Evolutionary conservation across 1,284 basidiomycete genomes (phyloP).

Genomic region (Mycocalia duriaeana): DNA sequence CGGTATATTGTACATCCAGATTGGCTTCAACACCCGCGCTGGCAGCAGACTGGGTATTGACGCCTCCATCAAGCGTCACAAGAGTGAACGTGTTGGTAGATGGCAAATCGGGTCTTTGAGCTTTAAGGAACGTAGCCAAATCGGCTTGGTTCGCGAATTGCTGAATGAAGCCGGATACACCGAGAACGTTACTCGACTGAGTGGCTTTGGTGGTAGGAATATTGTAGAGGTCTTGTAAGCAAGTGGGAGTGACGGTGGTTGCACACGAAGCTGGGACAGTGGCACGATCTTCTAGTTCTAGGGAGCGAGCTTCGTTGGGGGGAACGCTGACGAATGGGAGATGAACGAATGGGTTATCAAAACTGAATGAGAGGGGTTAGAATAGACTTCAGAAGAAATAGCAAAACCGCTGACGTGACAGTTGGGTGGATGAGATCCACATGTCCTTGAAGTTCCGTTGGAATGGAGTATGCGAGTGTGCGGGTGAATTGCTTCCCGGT

Average conservation of each 20-base stretch:
- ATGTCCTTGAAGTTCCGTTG: slow-evolving; percentile 29
- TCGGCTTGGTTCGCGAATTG: slow-evolving; percentile 11
- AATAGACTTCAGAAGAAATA: not conserved
- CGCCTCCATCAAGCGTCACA: slow-evolving; percentile 18
- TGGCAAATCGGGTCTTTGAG: not conserved
- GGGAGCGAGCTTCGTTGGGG: not conserved
- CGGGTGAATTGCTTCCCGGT: slow-evolving; percentile 24
- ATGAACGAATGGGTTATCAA: slow-evolving; percentile 2
- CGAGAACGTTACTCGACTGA: slow-evolving; percentile 20
- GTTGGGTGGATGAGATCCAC: slow-evolving; percentile 39
- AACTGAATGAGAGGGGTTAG: not conserved
- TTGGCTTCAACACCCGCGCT: slow-evolving; percentile 14
- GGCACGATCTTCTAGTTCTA: not conserved
- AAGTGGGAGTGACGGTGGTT: slow-evolving; percentile 19
- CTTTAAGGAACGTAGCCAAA: slow-evolving; percentile 1
- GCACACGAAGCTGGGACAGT: slow-evolving; percentile 16
- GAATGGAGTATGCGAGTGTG: slow-evolving; percentile 39
- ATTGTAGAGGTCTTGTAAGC: slow-evolving; percentile 24
- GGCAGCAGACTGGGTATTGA: slow-evolving; percentile 16
- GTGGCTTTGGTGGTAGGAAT: slow-evolving; percentile 27
- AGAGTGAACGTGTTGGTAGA: slow-evolving; percentile 2
- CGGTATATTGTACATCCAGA: slow-evolving; percentile 33
- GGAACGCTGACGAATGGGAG: slow-evolving; percentile 1
- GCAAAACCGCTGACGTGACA: slow-evolving; percentile 6
- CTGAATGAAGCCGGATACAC: slow-evolving; percentile 27